Base-by-base conservation (phyloP, 2,329 filamentous ascomycete genomes). In the Tympanopsis confertula region DNA sequence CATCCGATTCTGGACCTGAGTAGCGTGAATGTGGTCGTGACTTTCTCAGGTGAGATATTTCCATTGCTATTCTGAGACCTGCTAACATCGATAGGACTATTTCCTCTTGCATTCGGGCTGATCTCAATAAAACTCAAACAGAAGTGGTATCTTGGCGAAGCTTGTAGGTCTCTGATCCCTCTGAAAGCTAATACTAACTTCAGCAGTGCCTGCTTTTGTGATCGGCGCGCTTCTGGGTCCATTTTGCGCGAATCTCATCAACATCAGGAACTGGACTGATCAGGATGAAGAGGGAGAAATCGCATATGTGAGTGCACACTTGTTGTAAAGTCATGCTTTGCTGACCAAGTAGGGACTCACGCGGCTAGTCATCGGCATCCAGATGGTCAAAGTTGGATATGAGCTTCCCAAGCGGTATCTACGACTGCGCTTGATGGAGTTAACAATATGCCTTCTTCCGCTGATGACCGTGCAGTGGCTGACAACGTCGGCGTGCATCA, bases 401-500 rank as follows among this genome's bases (percentile, higher is more conserved):
- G 71, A 79, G 46, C 56, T 79, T 1, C 75, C 74, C 0, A 68
- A 69, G 32, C 68, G 65, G 47, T 79, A 78, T 50, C 55, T 66
- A 29, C 51, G 52, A 39, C 48, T 53, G 2, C 65, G 63, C 2
- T 69, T 65, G 56, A 68, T 65, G 39, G 71, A 74, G 39, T 63
- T 78, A 53, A 51, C 61, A 4, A 59, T 78, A 5, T 69, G 66
- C 32, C 56, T 79, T 4, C 45, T 78, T 5, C 74, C 74, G 2
- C 58, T 76, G 43, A 78, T 78, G 74, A 69, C 71, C 1, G 54
- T 75, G 37, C 75, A 75, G 65, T 79, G 75, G 74, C 50, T 79
- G 5, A 63, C 57, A 44, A 77, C 73, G 1, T 71, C 69, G 0
- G 57, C 63, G 2, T 78, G 73, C 42, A 62, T 79, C 32, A 51